These are phyloP conservation scores for Saturnispora zaruensis DNA, from an alignment of 805 yeast genomes.

Conservation along the genomic window DNA sequence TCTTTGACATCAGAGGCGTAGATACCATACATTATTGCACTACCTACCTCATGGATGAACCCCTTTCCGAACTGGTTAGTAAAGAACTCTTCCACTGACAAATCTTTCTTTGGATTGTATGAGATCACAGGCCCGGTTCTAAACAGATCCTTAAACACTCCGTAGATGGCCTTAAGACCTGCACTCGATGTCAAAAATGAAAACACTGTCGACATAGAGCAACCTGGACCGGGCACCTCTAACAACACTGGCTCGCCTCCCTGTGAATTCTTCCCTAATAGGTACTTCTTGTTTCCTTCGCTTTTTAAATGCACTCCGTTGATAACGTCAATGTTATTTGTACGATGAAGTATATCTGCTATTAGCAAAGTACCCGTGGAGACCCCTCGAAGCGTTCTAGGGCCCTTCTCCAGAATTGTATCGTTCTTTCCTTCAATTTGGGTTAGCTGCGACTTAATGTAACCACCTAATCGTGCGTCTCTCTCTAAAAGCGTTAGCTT, in stretches of 20 bases:
- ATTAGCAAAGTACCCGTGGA: constrained; percentile 70
- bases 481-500: constrained; percentile 55
- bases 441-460: constrained; percentile 50
- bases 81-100: constrained; percentile 47
- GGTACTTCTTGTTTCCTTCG: constrained; percentile 63
- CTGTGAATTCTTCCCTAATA: constrained; percentile 33
- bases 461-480: constrained; percentile 60
- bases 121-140: not conserved
- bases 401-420: constrained; percentile 70
- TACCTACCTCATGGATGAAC: constrained; percentile 47
- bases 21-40: constrained; percentile 83
- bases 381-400: constrained; percentile 79
- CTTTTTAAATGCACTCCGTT: constrained; percentile 50
- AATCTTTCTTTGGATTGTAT: constrained; percentile 3
- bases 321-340: constrained; percentile 43
- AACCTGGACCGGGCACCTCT: constrained; percentile 39
- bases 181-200: constrained; percentile 23
- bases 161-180: constrained; percentile 13
- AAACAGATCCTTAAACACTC: constrained; percentile 6
- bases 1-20: constrained; percentile 76
- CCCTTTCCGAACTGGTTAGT: constrained; percentile 59
- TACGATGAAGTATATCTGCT: constrained; percentile 46
- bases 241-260: constrained; percentile 32
- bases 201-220: constrained; percentile 25
- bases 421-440: constrained; percentile 21